Base-by-base conservation (phyloP, 2,329 filamentous ascomycete genomes). In the Fusarium haematococcum region DNA sequence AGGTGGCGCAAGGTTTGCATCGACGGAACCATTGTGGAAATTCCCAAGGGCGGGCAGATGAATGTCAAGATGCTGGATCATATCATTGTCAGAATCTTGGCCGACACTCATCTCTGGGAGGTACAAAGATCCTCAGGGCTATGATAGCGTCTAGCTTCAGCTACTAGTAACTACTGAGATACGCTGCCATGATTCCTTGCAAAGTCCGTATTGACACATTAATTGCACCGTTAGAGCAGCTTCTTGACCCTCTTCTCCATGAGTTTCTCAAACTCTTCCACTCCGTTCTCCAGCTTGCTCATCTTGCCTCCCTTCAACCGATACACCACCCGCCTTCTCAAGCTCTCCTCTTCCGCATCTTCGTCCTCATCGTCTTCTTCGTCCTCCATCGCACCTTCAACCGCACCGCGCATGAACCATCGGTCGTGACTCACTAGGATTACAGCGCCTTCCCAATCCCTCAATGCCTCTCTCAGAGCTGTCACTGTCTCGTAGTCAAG, bases 1-100 rank as follows among this genome's bases (percentile, higher is more conserved):
- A 86, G 91, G 62, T 98, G 95, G 95, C 88, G 96, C 70, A 91
- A 95, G 79, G 89, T 97, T 16, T 98, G 96, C 81, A 87, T 98
- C n/a, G 96, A 98, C 82, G 96, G 96, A 4, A 95, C 93, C 63
- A 97, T 97, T 77, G 90, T 98, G 4, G 88, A 90, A 68, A 84
- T 98, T 1, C 92, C 93, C 23, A 81, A 86, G 61, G 91, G 88
- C 2, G 95, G 95, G 0, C 92, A 90, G 87, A 89, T 97, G 82
- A 89, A 90, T 68, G 88, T 98, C 1, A 83, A 81, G 71, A 88
- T 84, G 78, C 86, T 89, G 27, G 79, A 81, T 10, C 75, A 78
- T 48, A 80, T 81, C n/a, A 79, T 83, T 30, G 81, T 90, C 58
- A 81, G 79, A 52, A 80, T 91, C 9, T 70, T 90, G 52, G 86